phyloP scores from a whole-genome alignment of 495 filamentous ascomycete genomes.

The Lepidopterella palustris region DNA sequence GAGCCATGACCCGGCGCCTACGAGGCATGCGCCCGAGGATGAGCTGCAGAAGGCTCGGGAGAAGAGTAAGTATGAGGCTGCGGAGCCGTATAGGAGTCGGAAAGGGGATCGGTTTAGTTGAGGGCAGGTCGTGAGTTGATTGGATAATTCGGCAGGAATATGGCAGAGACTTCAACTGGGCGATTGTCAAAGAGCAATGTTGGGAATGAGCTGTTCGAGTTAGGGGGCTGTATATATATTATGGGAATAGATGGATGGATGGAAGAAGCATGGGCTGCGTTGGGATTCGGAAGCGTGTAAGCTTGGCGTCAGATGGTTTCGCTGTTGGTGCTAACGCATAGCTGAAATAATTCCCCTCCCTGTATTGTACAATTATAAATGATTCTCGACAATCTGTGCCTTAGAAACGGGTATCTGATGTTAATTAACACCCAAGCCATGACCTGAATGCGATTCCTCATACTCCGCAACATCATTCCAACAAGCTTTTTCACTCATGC shows the following conservation, averaged over 20 bases:
- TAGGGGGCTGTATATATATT: neutral
- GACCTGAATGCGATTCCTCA: neutral
- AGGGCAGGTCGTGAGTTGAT: slow-evolving; percentile 10
- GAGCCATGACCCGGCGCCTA: slow-evolving; percentile 76
- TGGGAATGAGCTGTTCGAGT: neutral
- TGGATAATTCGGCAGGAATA: neutral
- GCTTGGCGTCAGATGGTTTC: neutral
- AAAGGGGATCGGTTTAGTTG: slow-evolving; percentile 81
- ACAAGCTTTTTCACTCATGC: slow-evolving; percentile 12
- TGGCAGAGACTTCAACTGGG: too few relatives aligned
- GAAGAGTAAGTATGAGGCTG: slow-evolving; percentile 86
- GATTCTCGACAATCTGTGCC: neutral
- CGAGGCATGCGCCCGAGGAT: slow-evolving; percentile 70
- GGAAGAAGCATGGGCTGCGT: neutral
- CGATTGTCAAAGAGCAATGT: neutral
- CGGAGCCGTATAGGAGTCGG: slow-evolving; percentile 61
- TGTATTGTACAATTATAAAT: neutral
- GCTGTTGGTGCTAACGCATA: neutral
- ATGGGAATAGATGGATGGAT: neutral
- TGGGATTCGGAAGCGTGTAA: neutral
- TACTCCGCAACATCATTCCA: neutral
- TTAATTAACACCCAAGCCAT: neutral
- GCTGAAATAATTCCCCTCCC: neutral
- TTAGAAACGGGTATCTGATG: neutral
- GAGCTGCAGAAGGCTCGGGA: slow-evolving; percentile 62